These are phyloP conservation scores for Haplosporangium sp. DNA, from an alignment of 371 early-diverging fungal species.

Conservation along the genomic window DNA sequence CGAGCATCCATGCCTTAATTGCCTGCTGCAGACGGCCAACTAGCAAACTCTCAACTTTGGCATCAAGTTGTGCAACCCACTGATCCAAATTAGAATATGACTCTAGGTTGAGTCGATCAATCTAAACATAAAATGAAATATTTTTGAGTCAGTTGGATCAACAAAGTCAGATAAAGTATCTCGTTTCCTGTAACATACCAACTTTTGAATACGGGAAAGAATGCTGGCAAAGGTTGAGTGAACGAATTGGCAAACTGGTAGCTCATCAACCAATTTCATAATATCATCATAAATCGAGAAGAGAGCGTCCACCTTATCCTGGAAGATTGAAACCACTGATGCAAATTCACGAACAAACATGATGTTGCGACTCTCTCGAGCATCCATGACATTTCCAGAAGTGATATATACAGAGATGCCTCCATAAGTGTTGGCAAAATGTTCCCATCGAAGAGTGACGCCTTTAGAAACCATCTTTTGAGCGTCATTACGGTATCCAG, in stretches of 20 bases:
- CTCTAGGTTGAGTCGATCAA: constrained; percentile 94
- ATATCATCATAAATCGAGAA: constrained; percentile 88
- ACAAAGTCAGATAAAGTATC: not conserved
- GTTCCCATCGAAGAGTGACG: constrained; percentile 94
- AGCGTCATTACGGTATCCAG: constrained; percentile 92
- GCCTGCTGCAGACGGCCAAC: constrained; percentile 82
- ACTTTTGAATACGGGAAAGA: constrained; percentile 87
- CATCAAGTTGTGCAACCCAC: constrained; percentile 90
- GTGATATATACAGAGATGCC: constrained; percentile 67
- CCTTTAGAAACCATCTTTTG: constrained; percentile 92
- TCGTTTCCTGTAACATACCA: constrained; percentile 56
- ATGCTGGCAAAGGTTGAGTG: constrained; percentile 74
- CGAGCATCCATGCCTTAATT: constrained; percentile 79
- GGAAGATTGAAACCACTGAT: constrained; percentile 89
- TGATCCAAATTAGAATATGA: constrained; percentile 91
- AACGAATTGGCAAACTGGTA: constrained; percentile 84
- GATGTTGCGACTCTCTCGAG: constrained; percentile 88
- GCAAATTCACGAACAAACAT: constrained; percentile 96
- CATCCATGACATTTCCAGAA: constrained; percentile 66
- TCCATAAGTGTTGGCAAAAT: constrained; percentile 85
- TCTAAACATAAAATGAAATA: constrained; percentile 50
- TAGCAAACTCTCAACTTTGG: constrained; percentile 86
- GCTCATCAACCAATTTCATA: constrained; percentile 80
- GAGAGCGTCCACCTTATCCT: constrained; percentile 92
- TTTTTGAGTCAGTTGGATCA: not conserved